Evolutionary conservation across 345 rosid genomes (phyloP).

Genomic region (Punica granatum): DNA sequence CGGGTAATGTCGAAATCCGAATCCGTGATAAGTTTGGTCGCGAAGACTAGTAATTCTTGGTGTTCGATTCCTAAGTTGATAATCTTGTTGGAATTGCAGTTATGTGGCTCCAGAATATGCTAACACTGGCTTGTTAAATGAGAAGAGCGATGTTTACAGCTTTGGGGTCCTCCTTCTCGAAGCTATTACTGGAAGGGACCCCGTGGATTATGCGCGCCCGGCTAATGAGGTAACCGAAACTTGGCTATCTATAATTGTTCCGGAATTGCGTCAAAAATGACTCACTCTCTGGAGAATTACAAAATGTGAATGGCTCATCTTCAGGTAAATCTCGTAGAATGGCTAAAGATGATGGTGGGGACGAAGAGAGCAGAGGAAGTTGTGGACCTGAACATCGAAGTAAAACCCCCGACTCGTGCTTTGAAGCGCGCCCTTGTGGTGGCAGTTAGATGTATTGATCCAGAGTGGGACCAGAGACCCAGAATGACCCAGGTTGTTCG

Average conservation of each 20-base stretch:
- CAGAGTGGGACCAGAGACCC: constrained; percentile 81
- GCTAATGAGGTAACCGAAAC: constrained; percentile 58
- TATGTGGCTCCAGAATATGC: constrained; percentile 98
- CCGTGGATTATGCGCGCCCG: constrained; percentile 89
- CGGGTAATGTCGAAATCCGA: constrained; percentile 47
- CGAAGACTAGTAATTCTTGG: constrained; percentile 1
- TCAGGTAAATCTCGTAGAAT: constrained; percentile 92
- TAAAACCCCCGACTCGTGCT: constrained; percentile 59
- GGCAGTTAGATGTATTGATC: constrained; percentile 83
- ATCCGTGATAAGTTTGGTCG: background rate
- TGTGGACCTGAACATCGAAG: constrained; percentile 67
- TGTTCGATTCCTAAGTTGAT: constrained; percentile 3
- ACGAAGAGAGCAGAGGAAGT: constrained; percentile 93
- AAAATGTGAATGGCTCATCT: background rate
- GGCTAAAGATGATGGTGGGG: constrained; percentile 95
- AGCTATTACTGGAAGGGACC: constrained; percentile 89
- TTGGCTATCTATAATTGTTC: background rate
- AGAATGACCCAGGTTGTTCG: constrained; percentile 83
- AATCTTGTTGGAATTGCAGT: constrained; percentile 29
- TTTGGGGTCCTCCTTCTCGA: constrained; percentile 89
- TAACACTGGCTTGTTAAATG: constrained; percentile 75
- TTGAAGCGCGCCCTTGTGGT: constrained; percentile 73
- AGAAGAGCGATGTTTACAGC: constrained; percentile 92
- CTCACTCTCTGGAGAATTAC: background rate
- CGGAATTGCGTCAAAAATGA: background rate